Percentiles rank a stretch among this genome's conserved stretches.
These are phyloP conservation scores for Fomitopsis betulina DNA, from an alignment of 1,284 basidiomycete genomes.

Conservation along the genomic window DNA sequence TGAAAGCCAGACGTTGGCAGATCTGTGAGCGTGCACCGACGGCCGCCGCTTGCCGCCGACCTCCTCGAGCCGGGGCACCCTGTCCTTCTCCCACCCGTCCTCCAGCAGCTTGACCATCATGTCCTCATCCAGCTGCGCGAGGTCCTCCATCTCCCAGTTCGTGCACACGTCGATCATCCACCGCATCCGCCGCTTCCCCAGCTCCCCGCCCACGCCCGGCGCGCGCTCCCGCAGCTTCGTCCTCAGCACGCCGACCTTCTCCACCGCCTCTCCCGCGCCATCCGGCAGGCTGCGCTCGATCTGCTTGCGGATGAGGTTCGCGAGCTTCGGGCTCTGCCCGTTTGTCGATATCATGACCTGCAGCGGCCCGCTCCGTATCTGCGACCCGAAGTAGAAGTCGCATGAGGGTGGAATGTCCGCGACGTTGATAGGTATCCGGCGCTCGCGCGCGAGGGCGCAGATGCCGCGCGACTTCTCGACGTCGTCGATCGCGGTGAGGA, in stretches of 20 bases:
- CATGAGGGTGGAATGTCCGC: conserved; percentile 94
- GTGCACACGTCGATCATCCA: conserved; percentile 96
- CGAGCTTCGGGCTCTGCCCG: conserved; percentile 90
- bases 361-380: conserved; percentile 86
- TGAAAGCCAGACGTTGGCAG: conserved; percentile 16
- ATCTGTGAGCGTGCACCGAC: not conserved
- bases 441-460: conserved; percentile 64
- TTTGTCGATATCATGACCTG: conserved; percentile 97
- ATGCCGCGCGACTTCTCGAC: conserved; percentile 69
- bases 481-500: conserved; percentile 93
- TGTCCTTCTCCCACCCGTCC: conserved; percentile 65
- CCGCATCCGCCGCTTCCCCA: conserved; percentile 80
- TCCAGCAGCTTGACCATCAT: conserved; percentile 58
- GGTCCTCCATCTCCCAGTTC: conserved; percentile 76
- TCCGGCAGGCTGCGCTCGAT: conserved; percentile 71
- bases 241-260: conserved; percentile 74
- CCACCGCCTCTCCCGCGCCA: conserved; percentile 76
- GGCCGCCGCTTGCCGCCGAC: conserved; percentile 29
- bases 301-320: conserved; percentile 73
- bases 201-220: conserved; percentile 71
- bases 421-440: conserved; percentile 86
- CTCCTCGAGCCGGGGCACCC: conserved; percentile 44
- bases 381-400: conserved; percentile 98
- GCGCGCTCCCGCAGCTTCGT: conserved; percentile 65
- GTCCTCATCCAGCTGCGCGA: conserved; percentile 60